Evolutionary conservation across 2,329 filamentous ascomycete genomes (phyloP), one percentile per base, ranked within the genome.

Genomic region (Claviceps humidiphila): DNA sequence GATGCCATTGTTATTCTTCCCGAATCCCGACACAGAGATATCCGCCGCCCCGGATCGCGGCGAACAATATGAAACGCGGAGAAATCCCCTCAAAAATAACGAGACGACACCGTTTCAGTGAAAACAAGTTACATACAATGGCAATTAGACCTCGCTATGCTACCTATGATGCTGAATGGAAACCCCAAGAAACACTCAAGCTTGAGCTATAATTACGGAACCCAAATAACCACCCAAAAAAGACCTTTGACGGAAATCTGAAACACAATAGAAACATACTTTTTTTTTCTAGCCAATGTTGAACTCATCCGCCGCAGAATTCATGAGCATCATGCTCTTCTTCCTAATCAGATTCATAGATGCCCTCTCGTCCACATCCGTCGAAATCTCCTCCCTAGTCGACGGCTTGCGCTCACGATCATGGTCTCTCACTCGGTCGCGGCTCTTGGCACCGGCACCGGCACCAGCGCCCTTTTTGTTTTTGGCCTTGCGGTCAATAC

Each of bases 261-360:
- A 22, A 38, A 37, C 34, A 20, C 1, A 17, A 5, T 14, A 20
- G 26, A 48, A 24, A 5, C 22, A n/a, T 8, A 6, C 26, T 13
- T 37, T 34, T 46, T 46, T 20, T 30, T 24, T 20, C 24, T 69
- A 84, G 16, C 81, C 81, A 63, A 86, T 77, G 63, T 86, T 86
- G 61, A 86, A 86, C 68, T 86, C 82, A 57, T 75, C 74, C 20
- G 80, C 77, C 54, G 72, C 74, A 58, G 81, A 79, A 68, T 79
- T 82, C 70, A 77, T 77, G 69, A 81, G 71, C 78, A 80, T 84
- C 67, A 75, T 79, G 66, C 74, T 79, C 56, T 80, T 81, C 77
- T 63, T 79, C 76, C 64, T 80, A 74, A 63, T 74, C 49, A 77
- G 70, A 46, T 73, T 70, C 46, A 66, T 68, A 34, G 63, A 61